These are phyloP conservation scores for Claviceps capensis DNA, from an alignment of 2,329 filamentous ascomycete genomes.

Conservation along the genomic window DNA sequence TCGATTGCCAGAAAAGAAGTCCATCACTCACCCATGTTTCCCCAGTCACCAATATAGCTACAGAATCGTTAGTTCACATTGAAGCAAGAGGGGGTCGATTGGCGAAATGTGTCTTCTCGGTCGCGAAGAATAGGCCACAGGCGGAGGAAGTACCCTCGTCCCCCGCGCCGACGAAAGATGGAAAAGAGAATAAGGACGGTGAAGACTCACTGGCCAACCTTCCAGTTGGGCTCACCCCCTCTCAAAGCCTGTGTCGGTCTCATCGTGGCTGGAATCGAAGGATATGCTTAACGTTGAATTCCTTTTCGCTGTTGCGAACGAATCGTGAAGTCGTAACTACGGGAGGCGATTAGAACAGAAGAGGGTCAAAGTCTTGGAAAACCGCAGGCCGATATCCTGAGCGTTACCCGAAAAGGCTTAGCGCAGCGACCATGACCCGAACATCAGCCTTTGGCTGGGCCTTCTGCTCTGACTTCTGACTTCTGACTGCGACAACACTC, in stretches of 20 bases:
- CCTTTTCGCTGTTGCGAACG: constrained; percentile 14
- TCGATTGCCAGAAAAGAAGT: constrained; percentile 2
- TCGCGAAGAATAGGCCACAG: constrained; percentile 20
- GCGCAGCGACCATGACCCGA: constrained; percentile 11
- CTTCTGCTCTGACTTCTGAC: neutral
- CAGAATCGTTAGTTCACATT: constrained; percentile 13
- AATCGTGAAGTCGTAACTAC: constrained; percentile 5
- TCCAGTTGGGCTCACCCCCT: constrained; percentile 20
- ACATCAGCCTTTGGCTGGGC: constrained; percentile 9
- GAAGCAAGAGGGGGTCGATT: no score
- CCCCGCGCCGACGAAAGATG: neutral
- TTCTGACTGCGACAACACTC: neutral
- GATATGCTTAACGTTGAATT: constrained; percentile 12
- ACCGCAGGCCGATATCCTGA: constrained; percentile 16
- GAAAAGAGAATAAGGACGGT: neutral
- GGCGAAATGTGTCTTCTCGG: neutral
- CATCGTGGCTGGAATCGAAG: constrained; percentile 20
- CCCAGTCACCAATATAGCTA: constrained; percentile 66
- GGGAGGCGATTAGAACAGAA: constrained; percentile 6
- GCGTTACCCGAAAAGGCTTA: constrained; percentile 22
- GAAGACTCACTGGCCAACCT: constrained; percentile 21
- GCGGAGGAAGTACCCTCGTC: neutral
- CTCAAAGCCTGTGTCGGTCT: constrained; percentile 27
- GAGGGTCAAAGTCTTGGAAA: constrained; percentile 12
- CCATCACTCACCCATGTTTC: constrained; percentile 52